Evolutionary conservation across 108 stramenopile genomes (phyloP).

Genomic region (Pseudonitzschia delicatissima): DNA sequence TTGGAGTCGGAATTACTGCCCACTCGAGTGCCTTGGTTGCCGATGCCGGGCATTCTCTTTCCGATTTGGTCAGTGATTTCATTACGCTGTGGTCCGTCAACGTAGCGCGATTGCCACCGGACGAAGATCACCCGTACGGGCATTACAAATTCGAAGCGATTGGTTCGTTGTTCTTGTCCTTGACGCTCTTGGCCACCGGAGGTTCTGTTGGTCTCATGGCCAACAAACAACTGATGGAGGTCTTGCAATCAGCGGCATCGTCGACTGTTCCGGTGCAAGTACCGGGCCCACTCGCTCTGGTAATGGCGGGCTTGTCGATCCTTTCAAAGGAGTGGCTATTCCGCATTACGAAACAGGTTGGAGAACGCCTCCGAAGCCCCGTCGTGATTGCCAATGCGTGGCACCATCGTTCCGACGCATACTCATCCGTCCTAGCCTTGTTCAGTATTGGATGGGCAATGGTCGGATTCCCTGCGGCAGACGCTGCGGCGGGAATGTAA

Average conservation of each 20-base stretch:
- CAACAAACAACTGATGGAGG: slow-evolving; percentile 53
- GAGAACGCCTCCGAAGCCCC: slow-evolving; percentile 78
- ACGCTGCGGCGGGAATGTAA: slow-evolving; percentile 87
- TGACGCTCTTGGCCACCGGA: slow-evolving; percentile 88
- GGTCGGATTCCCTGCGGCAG: slow-evolving; percentile 65
- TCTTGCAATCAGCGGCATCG: slow-evolving; percentile 45
- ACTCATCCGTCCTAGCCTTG: slow-evolving; percentile 89
- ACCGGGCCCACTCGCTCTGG: slow-evolving; percentile 70
- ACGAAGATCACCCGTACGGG: slow-evolving; percentile 95
- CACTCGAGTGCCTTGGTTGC: slow-evolving; percentile 89
- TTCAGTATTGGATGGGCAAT: slow-evolving; percentile 85
- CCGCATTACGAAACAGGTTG: slow-evolving; percentile 84
- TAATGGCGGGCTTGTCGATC: slow-evolving; percentile 85
- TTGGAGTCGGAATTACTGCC: slow-evolving; percentile 71
- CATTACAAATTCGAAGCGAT: slow-evolving; percentile 96
- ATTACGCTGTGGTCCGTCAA: slow-evolving; percentile 92
- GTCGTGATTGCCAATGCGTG: slow-evolving; percentile 97
- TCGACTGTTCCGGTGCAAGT: slow-evolving; percentile 37
- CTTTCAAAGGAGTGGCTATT: slow-evolving; percentile 92
- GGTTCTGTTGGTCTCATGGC: slow-evolving; percentile 80
- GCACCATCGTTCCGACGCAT: slow-evolving; percentile 97
- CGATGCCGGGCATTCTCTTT: slow-evolving; percentile 93
- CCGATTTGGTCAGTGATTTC: slow-evolving; percentile 90
- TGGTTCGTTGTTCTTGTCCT: slow-evolving; percentile 87
- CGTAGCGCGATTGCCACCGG: slow-evolving; percentile 78